Percentiles rank a stretch among this genome's conserved stretches.
Conservation (phyloP, 495 filamentous ascomycete species). For the Penicillium desertorum region DNA sequence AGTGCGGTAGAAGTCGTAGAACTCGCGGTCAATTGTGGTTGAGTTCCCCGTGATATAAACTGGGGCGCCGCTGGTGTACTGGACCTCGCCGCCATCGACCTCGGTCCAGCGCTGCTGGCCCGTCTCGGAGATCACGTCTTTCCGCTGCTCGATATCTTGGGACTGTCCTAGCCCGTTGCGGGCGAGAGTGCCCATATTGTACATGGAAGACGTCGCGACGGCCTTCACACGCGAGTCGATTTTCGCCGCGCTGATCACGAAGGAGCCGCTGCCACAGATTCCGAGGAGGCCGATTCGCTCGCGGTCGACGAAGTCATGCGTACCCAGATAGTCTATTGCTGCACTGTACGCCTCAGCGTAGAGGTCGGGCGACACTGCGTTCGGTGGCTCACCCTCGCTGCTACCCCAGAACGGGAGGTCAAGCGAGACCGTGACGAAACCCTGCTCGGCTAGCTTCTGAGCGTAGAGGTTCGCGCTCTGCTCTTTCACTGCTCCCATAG, state of each 20-base stretch:
- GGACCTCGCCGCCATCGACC: constrained; percentile 16
- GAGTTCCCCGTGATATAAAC: constrained; percentile 22
- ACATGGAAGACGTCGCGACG: constrained; percentile 37
- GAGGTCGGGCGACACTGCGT: constrained; percentile 35
- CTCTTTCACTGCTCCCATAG: constrained; percentile 43
- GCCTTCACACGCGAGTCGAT: constrained; percentile 43
- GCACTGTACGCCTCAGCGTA: constrained; percentile 40
- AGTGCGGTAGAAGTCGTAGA: constrained; percentile 32
- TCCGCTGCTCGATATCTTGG: too few species aligned
- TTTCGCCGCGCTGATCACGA: constrained; percentile 39
- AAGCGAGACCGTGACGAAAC: constrained; percentile 37
- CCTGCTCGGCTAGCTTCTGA: constrained; percentile 33
- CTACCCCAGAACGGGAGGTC: constrained; percentile 40
- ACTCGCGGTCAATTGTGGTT: constrained; percentile 19
- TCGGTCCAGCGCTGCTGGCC: constrained; percentile 30
- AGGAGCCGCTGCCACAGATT: constrained; percentile 42
- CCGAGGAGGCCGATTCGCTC: constrained; percentile 41
- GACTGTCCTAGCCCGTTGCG: too few species aligned
- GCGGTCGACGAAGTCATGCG: constrained; percentile 31
- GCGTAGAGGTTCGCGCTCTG: constrained; percentile 41
- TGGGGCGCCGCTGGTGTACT: constrained; percentile 21
- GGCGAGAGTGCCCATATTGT: constrained; percentile 30
- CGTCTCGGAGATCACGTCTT: too few species aligned
- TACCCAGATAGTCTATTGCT: constrained; percentile 41
- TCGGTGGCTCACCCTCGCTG: constrained; percentile 38